These are phyloP conservation scores for Fusarium dimerum DNA, from an alignment of 2,329 filamentous ascomycete genomes.

Conservation along the genomic window DNA sequence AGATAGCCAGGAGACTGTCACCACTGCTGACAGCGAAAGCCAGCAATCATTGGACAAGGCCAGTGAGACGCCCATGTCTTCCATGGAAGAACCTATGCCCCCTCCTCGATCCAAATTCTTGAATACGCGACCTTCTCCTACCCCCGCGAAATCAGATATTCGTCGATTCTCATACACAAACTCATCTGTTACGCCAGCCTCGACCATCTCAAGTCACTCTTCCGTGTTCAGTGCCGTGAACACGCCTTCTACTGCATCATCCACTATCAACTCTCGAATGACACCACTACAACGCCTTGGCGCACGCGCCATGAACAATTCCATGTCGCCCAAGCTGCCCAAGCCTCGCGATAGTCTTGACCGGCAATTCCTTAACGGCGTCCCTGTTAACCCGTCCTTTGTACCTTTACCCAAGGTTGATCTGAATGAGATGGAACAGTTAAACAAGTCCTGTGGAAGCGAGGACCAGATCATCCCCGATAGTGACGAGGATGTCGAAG, in stretches of 20 bases:
- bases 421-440: conserved; percentile 52
- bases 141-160: conserved; percentile 34
- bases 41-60: conserved; percentile 24
- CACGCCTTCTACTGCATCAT: conserved; percentile 43
- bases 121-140: conserved; percentile 25
- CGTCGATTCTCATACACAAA: conserved; percentile 37
- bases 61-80: conserved; percentile 23
- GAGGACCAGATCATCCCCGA: conserved; percentile 59
- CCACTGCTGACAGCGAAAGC: conserved; percentile 17
- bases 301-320: conserved; percentile 39
- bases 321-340: conserved; percentile 31
- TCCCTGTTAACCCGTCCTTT: conserved; percentile 54
- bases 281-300: conserved; percentile 58
- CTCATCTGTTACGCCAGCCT: conserved; percentile 36
- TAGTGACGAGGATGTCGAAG: conserved; percentile 49
- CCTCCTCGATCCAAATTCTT: conserved; percentile 26
- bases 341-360: conserved; percentile 28
- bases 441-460: conserved; percentile 51
- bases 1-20: conserved; percentile 30
- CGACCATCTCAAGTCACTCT: conserved; percentile 36
- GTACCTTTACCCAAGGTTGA: conserved; percentile 58
- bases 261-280: conserved; percentile 45
- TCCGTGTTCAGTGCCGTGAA: conserved; percentile 39
- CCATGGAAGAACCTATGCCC: conserved; percentile 29
- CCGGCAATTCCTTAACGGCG: conserved; percentile 32